A percentile compares a stretch with the other conserved stretches of the same genome.
Evolutionary conservation across 1,284 basidiomycete genomes (phyloP).

Genomic region (Ganoderma sp.): DNA sequence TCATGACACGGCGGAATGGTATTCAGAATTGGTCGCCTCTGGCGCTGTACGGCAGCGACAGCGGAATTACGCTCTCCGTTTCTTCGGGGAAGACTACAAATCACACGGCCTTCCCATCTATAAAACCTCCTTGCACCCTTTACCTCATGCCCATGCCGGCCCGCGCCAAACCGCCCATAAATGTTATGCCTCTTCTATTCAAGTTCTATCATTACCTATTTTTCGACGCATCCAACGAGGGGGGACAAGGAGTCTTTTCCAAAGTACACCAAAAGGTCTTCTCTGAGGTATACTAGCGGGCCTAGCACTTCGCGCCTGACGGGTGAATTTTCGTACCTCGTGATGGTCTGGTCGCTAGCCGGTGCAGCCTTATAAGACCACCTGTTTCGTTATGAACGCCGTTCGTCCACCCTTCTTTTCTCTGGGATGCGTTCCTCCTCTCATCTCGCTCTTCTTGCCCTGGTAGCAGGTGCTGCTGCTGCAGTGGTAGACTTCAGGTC

Average conservation of each 20-base stretch:
- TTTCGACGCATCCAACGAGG: background rate
- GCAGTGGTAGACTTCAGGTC: conserved; percentile 5
- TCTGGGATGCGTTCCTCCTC: conserved; percentile 14
- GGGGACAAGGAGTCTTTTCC: background rate
- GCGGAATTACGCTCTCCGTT: background rate
- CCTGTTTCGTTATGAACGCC: background rate
- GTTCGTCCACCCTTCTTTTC: background rate
- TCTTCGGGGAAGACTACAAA: background rate
- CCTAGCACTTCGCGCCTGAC: background rate
- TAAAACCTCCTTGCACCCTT: background rate
- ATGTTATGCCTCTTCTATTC: background rate
- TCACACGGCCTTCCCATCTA: background rate
- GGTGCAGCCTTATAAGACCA: conserved; percentile 17
- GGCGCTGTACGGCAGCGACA: background rate
- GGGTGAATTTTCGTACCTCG: background rate
- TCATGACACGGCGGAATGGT: background rate
- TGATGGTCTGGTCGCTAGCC: background rate
- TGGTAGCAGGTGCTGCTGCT: conserved; percentile 12
- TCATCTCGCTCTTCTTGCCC: conserved; percentile 15
- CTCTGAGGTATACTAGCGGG: background rate
- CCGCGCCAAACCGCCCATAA: background rate
- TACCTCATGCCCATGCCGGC: conserved; percentile 3
- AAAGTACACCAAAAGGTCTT: background rate
- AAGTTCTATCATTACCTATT: background rate
- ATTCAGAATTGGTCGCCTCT: background rate